phyloP scores from a whole-genome alignment of 768 basidiomycete species.

The Lactarius sanguifluus region DNA sequence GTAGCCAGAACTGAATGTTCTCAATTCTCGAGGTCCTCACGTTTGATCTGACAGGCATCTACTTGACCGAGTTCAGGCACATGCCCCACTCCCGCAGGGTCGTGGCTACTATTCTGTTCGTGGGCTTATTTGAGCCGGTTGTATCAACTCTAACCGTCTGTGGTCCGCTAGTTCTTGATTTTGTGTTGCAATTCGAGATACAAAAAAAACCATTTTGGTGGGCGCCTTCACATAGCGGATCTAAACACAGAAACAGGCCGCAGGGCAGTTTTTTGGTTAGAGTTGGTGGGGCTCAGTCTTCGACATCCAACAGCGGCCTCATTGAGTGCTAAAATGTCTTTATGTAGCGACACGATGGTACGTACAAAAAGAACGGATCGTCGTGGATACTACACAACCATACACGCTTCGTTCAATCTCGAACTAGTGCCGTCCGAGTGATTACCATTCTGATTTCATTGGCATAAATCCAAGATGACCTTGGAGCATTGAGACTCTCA shows the following conservation, averaged over 20 bases:
- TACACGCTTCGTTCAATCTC: neutral
- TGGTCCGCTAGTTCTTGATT: slow-evolving; percentile 13
- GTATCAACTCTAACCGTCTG: neutral
- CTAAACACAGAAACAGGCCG: neutral
- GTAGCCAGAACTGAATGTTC: slow-evolving; percentile 37
- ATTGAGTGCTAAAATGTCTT: neutral
- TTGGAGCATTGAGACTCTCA: neutral
- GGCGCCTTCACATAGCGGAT: neutral
- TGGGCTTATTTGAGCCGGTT: neutral
- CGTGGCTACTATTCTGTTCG: slow-evolving; percentile 82
- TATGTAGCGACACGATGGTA: neutral
- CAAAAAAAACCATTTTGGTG: neutral
- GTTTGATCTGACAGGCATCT: slow-evolving; percentile 56
- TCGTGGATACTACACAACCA: neutral
- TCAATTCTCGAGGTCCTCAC: neutral
- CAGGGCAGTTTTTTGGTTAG: neutral
- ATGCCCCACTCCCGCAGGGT: slow-evolving; percentile 61
- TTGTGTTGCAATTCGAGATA: neutral
- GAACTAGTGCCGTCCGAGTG: neutral
- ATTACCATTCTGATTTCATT: neutral
- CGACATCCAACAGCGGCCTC: neutral
- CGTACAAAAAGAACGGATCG: neutral
- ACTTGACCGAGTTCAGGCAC: slow-evolving; percentile 83
- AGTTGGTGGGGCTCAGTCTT: neutral
- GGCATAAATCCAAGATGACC: neutral